Conservation (phyloP, 768 basidiomycete genomes). For the Lentinula aciculospora region DNA sequence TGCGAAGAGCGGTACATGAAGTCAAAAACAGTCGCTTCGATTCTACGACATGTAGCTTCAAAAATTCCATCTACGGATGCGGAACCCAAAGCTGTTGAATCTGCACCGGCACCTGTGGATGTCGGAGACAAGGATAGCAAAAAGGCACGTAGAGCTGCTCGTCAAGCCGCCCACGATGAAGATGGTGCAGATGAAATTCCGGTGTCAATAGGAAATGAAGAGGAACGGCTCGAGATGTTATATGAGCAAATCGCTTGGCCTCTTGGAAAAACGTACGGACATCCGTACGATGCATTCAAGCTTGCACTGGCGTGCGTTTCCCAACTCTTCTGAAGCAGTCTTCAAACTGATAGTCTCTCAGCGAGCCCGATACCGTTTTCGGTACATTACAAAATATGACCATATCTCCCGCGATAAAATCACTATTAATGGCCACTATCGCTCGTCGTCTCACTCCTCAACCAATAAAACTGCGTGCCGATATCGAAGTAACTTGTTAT, state of each 20-base stretch:
- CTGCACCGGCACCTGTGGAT: constrained; percentile 17
- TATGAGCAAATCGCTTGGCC: constrained; percentile 95
- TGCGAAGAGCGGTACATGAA: constrained; percentile 99
- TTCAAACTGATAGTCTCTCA: constrained; percentile 9
- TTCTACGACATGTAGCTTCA: constrained; percentile 86
- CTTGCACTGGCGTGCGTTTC: constrained; percentile 79
- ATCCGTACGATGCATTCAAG: constrained; percentile 98
- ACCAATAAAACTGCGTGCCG: constrained; percentile 97
- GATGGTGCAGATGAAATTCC: constrained; percentile 33
- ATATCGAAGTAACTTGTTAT: constrained; percentile 97
- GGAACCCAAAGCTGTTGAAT: constrained; percentile 22
- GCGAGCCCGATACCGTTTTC: constrained; percentile 70
- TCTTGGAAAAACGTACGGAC: constrained; percentile 85
- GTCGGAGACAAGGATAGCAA: constrained; percentile 44
- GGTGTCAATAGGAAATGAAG: constrained; percentile 41
- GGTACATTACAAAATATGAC: constrained; percentile 54
- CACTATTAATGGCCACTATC: constrained; percentile 74
- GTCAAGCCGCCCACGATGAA: constrained; percentile 40
- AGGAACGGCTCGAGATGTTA: constrained; percentile 75
- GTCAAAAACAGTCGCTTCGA: constrained; percentile 91
- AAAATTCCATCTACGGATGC: constrained; percentile 54
- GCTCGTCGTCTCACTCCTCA: constrained; percentile 95
- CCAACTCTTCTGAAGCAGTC: background rate
- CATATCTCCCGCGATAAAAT: constrained; percentile 49
- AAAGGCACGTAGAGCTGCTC: constrained; percentile 36